Conservation (phyloP, 2,329 filamentous ascomycete species). For the Rugonectria rugulosa region DNA sequence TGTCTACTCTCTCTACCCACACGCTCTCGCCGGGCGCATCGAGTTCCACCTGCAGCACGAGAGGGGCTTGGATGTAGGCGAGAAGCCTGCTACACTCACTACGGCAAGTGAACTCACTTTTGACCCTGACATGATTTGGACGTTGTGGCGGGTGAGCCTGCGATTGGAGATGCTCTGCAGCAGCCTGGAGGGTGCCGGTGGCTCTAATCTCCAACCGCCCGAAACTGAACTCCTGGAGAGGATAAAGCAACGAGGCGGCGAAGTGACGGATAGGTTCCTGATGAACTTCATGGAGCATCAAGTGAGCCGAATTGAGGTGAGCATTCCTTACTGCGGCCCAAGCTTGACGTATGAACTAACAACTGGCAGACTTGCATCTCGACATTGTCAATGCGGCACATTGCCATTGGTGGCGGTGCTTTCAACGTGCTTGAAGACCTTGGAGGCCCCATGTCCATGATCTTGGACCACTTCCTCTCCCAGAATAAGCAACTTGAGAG, state of each 20-base stretch:
- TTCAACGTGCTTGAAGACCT: conserved; percentile 74
- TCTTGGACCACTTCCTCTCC: conserved; percentile 68
- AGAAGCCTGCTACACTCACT: conserved; percentile 68
- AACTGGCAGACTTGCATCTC: conserved; percentile 75
- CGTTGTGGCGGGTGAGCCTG: conserved; percentile 86
- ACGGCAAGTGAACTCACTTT: conserved; percentile 74
- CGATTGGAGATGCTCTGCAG: conserved; percentile 94
- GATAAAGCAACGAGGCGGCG: conserved; percentile 72
- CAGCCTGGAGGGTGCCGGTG: conserved; percentile 76
- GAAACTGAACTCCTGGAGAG: conserved; percentile 84
- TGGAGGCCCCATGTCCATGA: conserved; percentile 77
- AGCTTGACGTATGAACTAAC: conserved; percentile 33
- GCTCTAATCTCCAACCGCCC: conserved; percentile 73
- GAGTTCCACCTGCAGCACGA: conserved; percentile 68
- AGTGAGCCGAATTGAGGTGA: conserved; percentile 93
- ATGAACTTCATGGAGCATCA: conserved; percentile 93
- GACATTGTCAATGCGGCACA: conserved; percentile 79
- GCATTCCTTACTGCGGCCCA: conserved; percentile 39
- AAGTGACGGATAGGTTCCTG: conserved; percentile 88
- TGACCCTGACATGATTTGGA: conserved; percentile 86
- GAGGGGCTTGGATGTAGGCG: conserved; percentile 51
- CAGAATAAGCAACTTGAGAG: conserved; percentile 70
- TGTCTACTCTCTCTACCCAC: conserved; percentile 94
- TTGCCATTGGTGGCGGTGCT: conserved; percentile 72
- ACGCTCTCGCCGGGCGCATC: conserved; percentile 82